A percentile compares a stretch with the other conserved stretches of the same genome.
phyloP scores from a whole-genome alignment of 140 eudicot species.

The Anethum foeniculum region DNA sequence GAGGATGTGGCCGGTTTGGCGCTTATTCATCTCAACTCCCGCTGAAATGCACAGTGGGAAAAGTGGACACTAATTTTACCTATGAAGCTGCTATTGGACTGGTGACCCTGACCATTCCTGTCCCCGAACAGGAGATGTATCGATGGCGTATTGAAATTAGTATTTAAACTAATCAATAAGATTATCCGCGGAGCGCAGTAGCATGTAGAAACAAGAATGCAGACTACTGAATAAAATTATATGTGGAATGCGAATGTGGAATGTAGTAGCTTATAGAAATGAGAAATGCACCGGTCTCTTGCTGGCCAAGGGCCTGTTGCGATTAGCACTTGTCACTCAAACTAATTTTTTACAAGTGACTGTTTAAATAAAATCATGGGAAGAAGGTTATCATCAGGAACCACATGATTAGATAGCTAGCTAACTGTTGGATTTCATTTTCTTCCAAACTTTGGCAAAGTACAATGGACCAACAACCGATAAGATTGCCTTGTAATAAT shows the following conservation, averaged over 20 bases:
- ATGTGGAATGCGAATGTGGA: background rate
- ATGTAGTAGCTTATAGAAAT: background rate
- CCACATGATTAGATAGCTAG: background rate
- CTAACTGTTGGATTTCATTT: background rate
- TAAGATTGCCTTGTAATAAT: no score
- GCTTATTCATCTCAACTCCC: conserved; percentile 66
- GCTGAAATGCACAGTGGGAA: conserved; percentile 47
- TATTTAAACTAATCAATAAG: conserved; percentile 21
- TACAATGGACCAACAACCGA: background rate
- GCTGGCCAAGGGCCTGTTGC: background rate
- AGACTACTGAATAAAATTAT: background rate
- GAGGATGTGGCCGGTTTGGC: conserved; percentile 85
- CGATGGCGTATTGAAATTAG: conserved; percentile 57
- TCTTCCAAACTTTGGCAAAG: background rate
- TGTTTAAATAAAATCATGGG: background rate
- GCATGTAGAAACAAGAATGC: background rate
- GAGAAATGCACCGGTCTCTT: background rate
- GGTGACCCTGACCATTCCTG: conserved; percentile 45
- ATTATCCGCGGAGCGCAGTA: background rate
- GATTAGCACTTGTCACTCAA: background rate
- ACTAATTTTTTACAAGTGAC: background rate
- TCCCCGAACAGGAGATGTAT: conserved; percentile 59
- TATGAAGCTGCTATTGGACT: conserved; percentile 50
- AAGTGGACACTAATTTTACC: conserved; percentile 30
- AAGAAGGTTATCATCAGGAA: background rate